Evolutionary conservation across 2,329 filamentous ascomycete genomes (phyloP).

Genomic region (Talaromyces sp.): DNA sequence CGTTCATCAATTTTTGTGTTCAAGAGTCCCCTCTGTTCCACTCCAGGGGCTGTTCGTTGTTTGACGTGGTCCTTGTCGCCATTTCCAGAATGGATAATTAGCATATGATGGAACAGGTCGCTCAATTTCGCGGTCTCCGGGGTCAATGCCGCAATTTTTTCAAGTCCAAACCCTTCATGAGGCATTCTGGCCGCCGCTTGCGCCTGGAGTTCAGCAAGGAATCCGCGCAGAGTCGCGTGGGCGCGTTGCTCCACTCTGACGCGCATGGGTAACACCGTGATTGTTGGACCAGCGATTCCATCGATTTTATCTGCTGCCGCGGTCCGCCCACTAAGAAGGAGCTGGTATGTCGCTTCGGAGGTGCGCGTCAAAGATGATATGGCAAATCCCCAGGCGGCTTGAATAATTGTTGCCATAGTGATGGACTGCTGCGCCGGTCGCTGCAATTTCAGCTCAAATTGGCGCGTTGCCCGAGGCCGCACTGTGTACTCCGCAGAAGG

Average conservation of each 20-base stretch:
- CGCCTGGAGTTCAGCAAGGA: background rate
- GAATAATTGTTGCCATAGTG: background rate
- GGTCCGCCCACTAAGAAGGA: background rate
- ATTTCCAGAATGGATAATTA: background rate
- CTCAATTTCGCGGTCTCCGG: background rate
- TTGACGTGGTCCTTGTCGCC: background rate
- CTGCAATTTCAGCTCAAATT: background rate
- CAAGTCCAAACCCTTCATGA: background rate
- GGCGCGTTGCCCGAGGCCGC: background rate
- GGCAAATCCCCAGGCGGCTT: background rate
- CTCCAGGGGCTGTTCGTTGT: no score
- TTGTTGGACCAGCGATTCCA: background rate
- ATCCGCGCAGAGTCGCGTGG: background rate
- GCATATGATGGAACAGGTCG: background rate
- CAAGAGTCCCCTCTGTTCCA: no score
- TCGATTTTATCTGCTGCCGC: background rate
- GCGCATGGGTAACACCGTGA: background rate
- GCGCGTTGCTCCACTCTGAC: background rate
- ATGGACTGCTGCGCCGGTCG: background rate
- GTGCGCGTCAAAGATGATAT: background rate
- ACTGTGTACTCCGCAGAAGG: background rate
- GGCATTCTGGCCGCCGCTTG: background rate
- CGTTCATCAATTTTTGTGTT: no score
- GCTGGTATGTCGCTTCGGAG: background rate
- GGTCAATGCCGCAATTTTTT: background rate